Evolutionary conservation across 257 asterid genomes (phyloP).

Genomic region (Dorcoceras hygrometricum): DNA sequence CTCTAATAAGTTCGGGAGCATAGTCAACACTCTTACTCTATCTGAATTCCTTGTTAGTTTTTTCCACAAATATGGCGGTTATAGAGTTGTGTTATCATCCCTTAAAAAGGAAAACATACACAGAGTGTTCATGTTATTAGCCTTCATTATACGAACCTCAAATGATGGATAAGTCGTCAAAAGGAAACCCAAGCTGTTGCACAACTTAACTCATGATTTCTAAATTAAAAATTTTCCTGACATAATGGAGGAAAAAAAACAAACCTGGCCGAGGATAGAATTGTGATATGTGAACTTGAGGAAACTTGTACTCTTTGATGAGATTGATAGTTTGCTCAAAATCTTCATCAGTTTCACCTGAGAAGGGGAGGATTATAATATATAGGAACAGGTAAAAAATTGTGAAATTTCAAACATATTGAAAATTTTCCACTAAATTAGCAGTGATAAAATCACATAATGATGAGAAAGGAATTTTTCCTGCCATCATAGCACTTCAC

Average conservation of each 20-base stretch:
- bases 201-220: not conserved
- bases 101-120: not conserved
- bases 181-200: not conserved
- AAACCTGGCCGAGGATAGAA: slow-evolving; percentile 93
- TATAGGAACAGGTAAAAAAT: slow-evolving; percentile 18
- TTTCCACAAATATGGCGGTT: not conserved
- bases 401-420: not conserved
- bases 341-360: slow-evolving; percentile 96
- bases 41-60: not conserved
- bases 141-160: not conserved
- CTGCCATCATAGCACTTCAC: not conserved
- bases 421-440: not conserved
- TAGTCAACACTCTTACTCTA: not conserved
- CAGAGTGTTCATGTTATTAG: not conserved
- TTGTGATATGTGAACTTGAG: slow-evolving; percentile 95
- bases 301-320: slow-evolving; percentile 69
- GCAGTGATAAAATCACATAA: not conserved
- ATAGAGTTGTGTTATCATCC: not conserved
- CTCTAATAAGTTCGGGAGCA: not conserved
- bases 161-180: not conserved
- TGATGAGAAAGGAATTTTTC: not conserved
- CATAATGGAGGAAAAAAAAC: slow-evolving; percentile 18
- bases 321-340: slow-evolving; percentile 75
- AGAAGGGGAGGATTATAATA: slow-evolving; percentile 22
- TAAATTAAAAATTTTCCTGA: slow-evolving; percentile 5